Evolutionary conservation across 2,329 filamentous ascomycete genomes (phyloP), one percentile per base, ranked within the genome.

Genomic region (Clarireedia monteithiana): DNA sequence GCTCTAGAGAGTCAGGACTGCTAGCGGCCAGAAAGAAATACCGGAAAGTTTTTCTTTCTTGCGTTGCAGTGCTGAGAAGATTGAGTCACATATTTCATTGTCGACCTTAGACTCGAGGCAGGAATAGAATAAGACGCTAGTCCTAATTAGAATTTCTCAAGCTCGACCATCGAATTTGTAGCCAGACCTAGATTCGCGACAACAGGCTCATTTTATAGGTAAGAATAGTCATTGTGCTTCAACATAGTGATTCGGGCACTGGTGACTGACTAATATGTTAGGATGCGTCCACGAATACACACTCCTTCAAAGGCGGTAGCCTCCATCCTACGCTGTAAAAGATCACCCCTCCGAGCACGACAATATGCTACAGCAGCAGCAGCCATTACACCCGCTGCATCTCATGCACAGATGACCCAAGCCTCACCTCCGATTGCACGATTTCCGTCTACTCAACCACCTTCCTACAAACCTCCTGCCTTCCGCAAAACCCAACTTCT

Each of bases 401-500:
- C 80, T 48, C 72, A 78, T 54, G 71, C 77, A 26, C 76, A 78
- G 62, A 77, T 75, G 59, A 70, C 71, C 47, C 67, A 67, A 54
- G 72, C 75, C 1, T 68, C 74, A 34, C 54, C 58, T 15, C 59
- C 63, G 2, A 60, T 62, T 50, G 47, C 62, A 20, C 74, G 75
- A 65, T 79, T 76, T 63, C 78, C 81, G 52, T 69, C 84, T 0
- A 86, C 84, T 1, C 91, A 96, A 72, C 92, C 91, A 2, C 90
- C 89, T 4, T 95, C 89, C 54, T 87, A 95, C 70, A 89, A 92
- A 69, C 87, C 85, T 20, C 82, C 91, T 48, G 88, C 95, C 69
- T 86, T 86, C 67, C 87, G 92, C 70, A 96, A 97, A 75, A 86
- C 91, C 15, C 94, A 99, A 73, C 79, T 97, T 20, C 82, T 87